A percentile compares a stretch with the other conserved stretches of the same genome.
Conservation (phyloP, 306 rosid species). For the Datisca glomerata region DNA sequence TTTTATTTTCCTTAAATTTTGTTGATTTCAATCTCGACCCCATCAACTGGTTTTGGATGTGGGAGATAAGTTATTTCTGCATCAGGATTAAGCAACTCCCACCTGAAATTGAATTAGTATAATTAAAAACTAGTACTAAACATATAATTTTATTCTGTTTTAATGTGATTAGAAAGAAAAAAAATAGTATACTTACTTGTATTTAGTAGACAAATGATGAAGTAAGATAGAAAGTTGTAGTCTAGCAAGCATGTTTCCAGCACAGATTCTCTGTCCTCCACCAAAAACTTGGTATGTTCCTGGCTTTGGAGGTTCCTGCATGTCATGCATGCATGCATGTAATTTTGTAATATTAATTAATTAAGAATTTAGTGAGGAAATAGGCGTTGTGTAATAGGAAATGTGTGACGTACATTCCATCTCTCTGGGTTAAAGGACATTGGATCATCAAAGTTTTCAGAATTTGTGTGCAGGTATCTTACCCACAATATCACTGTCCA, state of each 20-base stretch:
- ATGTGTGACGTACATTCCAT: slow-evolving; percentile 13
- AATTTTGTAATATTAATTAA: background rate
- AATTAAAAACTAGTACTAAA: background rate
- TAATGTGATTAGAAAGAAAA: background rate
- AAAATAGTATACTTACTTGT: slow-evolving; percentile 15
- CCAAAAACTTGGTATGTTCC: slow-evolving; percentile 31
- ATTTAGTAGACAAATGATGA: slow-evolving; percentile 32
- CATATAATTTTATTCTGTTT: background rate
- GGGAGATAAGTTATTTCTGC: slow-evolving; percentile 21
- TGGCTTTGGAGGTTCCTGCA: slow-evolving; percentile 13
- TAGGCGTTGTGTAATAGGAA: background rate
- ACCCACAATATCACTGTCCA: slow-evolving; percentile 13
- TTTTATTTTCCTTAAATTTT: slow-evolving; percentile 20
- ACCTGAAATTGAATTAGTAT: slow-evolving; percentile 9
- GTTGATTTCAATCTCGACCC: slow-evolving; percentile 18
- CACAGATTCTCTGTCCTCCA: slow-evolving; percentile 27
- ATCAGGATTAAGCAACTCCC: slow-evolving; percentile 29
- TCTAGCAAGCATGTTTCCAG: slow-evolving; percentile 34
- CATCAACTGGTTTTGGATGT: slow-evolving; percentile 22
- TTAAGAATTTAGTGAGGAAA: too few relatives aligned
- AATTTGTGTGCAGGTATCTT: slow-evolving; percentile 14
- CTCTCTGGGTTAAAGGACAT: slow-evolving; percentile 18
- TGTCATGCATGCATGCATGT: background rate
- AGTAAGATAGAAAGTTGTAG: slow-evolving; percentile 24
- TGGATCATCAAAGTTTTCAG: slow-evolving; percentile 18